Evolutionary conservation across 2,329 filamentous ascomycete genomes (phyloP).

Genomic region (Epichloe gansuensis): DNA sequence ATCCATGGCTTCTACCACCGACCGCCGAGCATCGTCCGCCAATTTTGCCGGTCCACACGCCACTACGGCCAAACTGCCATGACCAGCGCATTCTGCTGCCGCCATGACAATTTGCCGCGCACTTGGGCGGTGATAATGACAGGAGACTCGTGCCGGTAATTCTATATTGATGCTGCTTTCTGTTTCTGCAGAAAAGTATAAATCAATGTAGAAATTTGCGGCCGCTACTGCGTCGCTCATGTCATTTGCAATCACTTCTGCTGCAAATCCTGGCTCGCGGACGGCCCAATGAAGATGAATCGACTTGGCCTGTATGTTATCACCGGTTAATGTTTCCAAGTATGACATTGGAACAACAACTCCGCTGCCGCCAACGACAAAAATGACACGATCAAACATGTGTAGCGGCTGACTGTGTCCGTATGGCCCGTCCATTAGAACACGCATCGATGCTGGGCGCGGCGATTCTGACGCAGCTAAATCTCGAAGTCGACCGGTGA

Average conservation of each 20-base stretch:
- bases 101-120: conserved; percentile 19
- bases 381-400: conserved; percentile 26
- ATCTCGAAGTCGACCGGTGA: conserved; percentile 25
- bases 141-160: conserved; percentile 9
- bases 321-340: conserved; percentile 15
- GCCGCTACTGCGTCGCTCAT: conserved; percentile 17
- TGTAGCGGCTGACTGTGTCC: conserved; percentile 26
- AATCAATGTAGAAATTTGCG: conserved; percentile 20
- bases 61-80: conserved; percentile 25
- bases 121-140: conserved; percentile 20
- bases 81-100: conserved; percentile 10
- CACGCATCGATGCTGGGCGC: conserved; percentile 15
- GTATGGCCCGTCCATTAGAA: conserved; percentile 33
- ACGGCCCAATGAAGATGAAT: conserved; percentile 31
- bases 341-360: conserved; percentile 31
- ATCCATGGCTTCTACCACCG: conserved; percentile 20
- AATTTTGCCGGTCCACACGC: conserved; percentile 32
- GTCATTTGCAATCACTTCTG: conserved; percentile 21
- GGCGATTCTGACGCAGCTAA: conserved; percentile 15
- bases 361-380: conserved; percentile 32
- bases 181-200: conserved; percentile 22
- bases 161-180: conserved; percentile 3
- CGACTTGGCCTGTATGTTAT: conserved; percentile 8
- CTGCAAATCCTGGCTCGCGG: conserved; percentile 25
- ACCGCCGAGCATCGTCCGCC: conserved; percentile 29